Conservation (phyloP, 257 asterid species). For the Galeopsis tetrahit region DNA sequence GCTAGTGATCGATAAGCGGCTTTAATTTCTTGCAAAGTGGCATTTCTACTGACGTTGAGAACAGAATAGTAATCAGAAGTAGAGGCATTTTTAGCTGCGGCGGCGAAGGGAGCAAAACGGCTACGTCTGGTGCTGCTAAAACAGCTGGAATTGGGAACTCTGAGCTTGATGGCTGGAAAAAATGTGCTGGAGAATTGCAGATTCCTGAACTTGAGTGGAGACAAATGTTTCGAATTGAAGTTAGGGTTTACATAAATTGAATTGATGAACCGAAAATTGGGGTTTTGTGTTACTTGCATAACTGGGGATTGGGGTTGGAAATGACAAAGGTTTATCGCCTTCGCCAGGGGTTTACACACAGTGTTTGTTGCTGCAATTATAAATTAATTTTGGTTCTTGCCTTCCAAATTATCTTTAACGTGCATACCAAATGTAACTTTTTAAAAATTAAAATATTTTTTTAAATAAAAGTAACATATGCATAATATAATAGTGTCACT, state of each 20-base stretch:
- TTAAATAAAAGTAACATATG: no score
- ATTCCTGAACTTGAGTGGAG: conserved; percentile 34
- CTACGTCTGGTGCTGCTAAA: conserved; percentile 41
- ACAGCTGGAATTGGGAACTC: conserved; percentile 30
- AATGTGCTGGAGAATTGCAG: conserved; percentile 40
- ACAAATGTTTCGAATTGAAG: conserved; percentile 33
- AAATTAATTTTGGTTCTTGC: no score
- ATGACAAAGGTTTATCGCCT: neutral
- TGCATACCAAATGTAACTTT: no score
- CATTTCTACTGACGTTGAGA: conserved; percentile 77
- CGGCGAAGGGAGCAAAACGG: conserved; percentile 48
- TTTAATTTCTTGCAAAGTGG: conserved; percentile 82
- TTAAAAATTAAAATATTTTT: no score
- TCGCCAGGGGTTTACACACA: no score
- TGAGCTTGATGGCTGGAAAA: conserved; percentile 34
- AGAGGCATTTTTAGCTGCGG: conserved; percentile 49
- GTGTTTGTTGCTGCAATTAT: no score
- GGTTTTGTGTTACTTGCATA: conserved; percentile 48
- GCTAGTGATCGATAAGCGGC: conserved; percentile 93
- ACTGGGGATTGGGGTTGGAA: conserved; percentile 22
- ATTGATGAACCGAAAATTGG: conserved; percentile 30
- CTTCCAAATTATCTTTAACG: no score
- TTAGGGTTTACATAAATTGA: conserved; percentile 44
- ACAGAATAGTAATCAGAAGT: conserved; percentile 72
- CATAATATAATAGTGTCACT: no score